Conservation (phyloP, 495 filamentous ascomycete genomes). For the Talaromyces stipitatus region DNA sequence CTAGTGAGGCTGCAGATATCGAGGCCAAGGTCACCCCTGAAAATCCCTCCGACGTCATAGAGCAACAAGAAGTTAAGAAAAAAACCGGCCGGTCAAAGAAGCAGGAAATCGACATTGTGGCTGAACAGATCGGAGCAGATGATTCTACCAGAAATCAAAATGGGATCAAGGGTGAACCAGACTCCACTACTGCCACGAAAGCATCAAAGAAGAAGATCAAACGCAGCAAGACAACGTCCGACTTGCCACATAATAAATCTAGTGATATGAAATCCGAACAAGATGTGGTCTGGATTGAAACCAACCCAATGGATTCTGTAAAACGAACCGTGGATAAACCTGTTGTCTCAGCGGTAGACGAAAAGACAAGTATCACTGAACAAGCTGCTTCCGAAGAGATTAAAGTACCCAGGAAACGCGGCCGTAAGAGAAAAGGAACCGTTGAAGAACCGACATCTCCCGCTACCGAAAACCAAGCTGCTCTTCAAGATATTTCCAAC, state of each 20-base stretch:
- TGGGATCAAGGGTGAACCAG: neutral
- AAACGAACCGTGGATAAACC: too few relatives aligned
- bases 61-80: conserved; percentile 10
- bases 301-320: neutral
- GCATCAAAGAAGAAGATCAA: conserved; percentile 33
- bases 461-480: neutral
- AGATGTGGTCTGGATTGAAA: conserved; percentile 33
- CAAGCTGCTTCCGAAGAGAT: conserved; percentile 2
- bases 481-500: conserved; percentile 7
- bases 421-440: conserved; percentile 37
- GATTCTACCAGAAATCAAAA: neutral
- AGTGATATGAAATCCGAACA: conserved; percentile 21
- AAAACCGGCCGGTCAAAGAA: conserved; percentile 18
- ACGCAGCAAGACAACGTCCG: conserved; percentile 30
- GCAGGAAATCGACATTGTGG: neutral
- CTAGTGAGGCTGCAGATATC: conserved; percentile 6
- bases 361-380: neutral
- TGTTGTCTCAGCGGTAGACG: neutral
- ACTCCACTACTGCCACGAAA: conserved; percentile 9
- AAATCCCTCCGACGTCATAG: conserved; percentile 5
- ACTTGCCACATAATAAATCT: conserved; percentile 16
- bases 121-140: neutral
- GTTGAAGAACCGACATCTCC: conserved; percentile 12
- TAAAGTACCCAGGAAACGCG: conserved; percentile 32
- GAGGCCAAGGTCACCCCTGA: conserved; percentile 23